phyloP scores from a whole-genome alignment of 352 stramenopile species.

The Globisporangium orthogonon region DNA sequence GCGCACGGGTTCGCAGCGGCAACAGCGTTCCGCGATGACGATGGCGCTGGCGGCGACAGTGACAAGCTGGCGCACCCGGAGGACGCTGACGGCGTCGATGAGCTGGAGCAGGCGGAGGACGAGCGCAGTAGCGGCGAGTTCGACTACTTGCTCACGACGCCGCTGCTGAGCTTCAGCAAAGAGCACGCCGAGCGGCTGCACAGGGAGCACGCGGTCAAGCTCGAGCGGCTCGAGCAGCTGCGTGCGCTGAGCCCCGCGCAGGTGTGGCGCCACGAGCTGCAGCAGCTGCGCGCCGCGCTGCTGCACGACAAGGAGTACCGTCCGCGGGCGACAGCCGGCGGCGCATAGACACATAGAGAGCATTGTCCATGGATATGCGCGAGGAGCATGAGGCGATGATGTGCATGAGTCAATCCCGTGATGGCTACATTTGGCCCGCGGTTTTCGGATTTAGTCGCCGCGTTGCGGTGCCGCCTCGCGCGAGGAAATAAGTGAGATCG shows the following conservation, averaged over 20 bases:
- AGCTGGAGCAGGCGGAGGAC: conserved; percentile 10
- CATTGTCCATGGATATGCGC: no score
- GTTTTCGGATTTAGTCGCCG: no score
- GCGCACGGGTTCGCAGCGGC: conserved; percentile 39
- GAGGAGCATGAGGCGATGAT: no score
- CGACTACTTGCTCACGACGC: conserved; percentile 98
- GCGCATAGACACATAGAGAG: conserved; percentile 3
- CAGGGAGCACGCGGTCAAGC: conserved; percentile 88
- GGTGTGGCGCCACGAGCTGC: conserved; percentile 84
- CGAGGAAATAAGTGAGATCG: neutral
- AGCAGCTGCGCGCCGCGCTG: conserved; percentile 44
- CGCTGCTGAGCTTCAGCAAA: conserved; percentile 96
- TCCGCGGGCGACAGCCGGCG: no score
- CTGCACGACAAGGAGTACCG: conserved; percentile 70
- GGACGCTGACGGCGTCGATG: conserved; percentile 21
- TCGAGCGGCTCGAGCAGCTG: conserved; percentile 83
- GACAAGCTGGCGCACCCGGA: neutral
- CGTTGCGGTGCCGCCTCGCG: no score
- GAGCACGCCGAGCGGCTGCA: conserved; percentile 92
- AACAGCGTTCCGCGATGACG: conserved; percentile 30
- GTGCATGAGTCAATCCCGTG: no score
- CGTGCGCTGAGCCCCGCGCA: conserved; percentile 72
- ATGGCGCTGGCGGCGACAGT: conserved; percentile 19
- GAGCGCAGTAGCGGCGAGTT: conserved; percentile 60
- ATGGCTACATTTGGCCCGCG: no score